Evolutionary conservation across 148 eudicot species (phyloP).

Genomic region (Dianthus caryophyllus): DNA sequence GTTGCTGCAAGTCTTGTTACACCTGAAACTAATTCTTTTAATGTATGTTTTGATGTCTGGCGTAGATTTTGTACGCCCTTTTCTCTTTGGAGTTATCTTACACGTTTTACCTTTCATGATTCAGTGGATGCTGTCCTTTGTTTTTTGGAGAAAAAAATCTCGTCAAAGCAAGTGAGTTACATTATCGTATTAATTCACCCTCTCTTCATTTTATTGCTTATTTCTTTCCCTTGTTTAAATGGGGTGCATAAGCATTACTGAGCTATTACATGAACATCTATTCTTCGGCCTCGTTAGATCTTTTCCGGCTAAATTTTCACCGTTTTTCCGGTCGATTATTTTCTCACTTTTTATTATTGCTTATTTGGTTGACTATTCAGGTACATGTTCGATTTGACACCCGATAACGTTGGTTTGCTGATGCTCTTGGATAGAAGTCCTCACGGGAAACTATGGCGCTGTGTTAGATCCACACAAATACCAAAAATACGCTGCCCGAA

Average conservation of each 20-base stretch:
- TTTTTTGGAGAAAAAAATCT: slow-evolving; percentile 78
- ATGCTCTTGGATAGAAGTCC: slow-evolving; percentile 73
- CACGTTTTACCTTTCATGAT: slow-evolving; percentile 19
- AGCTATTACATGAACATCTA: no score
- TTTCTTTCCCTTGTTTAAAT: background rate
- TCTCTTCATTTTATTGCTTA: background rate
- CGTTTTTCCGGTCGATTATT: background rate
- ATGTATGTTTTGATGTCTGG: background rate
- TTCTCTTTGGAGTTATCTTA: background rate
- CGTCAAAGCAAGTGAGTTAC: slow-evolving; percentile 72
- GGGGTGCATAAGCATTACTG: background rate
- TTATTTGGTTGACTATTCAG: slow-evolving; percentile 28
- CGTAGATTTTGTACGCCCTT: background rate
- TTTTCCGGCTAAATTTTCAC: background rate
- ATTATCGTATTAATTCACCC: background rate
- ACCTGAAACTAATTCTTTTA: background rate
- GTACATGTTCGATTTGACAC: slow-evolving; percentile 55
- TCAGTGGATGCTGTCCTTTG: slow-evolving; percentile 67
- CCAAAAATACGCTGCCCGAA: slow-evolving; percentile 22
- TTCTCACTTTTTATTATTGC: background rate
- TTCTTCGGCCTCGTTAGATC: no score
- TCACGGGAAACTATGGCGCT: slow-evolving; percentile 54
- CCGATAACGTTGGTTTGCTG: slow-evolving; percentile 58
- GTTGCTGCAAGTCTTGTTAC: no score
- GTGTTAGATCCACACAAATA: slow-evolving; percentile 48